Base-by-base conservation (phyloP, 768 basidiomycete genomes). In the Gyrodon lividus region DNA sequence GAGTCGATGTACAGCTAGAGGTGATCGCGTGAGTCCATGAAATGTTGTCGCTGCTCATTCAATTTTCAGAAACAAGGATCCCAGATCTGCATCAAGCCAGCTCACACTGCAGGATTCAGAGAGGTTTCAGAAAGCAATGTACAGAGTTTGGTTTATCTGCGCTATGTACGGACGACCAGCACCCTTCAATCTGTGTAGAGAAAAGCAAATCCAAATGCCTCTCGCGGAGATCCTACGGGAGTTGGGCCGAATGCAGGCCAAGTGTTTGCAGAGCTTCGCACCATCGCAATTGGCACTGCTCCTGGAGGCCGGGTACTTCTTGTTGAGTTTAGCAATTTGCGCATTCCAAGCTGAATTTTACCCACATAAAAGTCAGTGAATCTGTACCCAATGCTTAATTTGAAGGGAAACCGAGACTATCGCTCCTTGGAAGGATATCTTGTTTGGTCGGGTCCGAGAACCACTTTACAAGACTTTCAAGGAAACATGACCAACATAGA, bases 1-100 rank as follows among this genome's bases (percentile, higher is more conserved):
- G 62, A 62, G 10, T 39, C 41, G 1, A 9, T 63, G 1, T 62
- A 51, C 24, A 62, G 61, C 34, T 63, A 49, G 58, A 63, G 58
- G 62, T 62, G 44, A 60, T 16, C 12, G 30, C 12, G 31, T 17
- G 22, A 41, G 34, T n/a, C 39, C 33, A 10, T 8, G 2, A 5
- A 37, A 24, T n/a, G n/a, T n/a, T n/a, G 28, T 38, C 16, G 16
- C 14, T 8, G 26, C 58, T 57, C 48, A 60, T 41, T 20, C 19
- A 13, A n/a, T 43, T 38, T 37, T 24, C 41, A 76, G 76, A 47
- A 46, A 71, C 51, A 74, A 75, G 51, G 70, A 75, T 51, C 69
- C 70, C 8, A 54, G 58, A 14, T 71, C 65, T 17, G 19, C 28
- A 4, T 59, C 49, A 14, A 73, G 69, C 49, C 57, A 49, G n/a